These are phyloP conservation scores for Antrodiella citrinella DNA, from an alignment of 768 basidiomycete species.

Conservation along the genomic window DNA sequence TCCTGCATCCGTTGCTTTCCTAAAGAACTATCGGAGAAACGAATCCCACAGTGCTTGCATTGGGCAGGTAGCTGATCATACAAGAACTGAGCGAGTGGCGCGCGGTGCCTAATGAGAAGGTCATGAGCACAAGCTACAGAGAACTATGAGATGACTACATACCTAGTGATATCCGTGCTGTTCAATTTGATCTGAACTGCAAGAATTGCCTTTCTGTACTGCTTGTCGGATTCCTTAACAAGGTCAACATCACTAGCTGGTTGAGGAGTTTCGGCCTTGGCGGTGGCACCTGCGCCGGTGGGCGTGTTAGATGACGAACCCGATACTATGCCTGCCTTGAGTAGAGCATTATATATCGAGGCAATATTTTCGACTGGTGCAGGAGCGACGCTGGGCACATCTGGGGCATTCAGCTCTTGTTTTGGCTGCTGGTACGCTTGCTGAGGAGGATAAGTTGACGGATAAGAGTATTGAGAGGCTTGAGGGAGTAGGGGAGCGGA, in stretches of 20 bases:
- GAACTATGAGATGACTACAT: slow-evolving; percentile 21
- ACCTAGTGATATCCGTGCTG: slow-evolving; percentile 69
- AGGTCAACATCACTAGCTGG: slow-evolving; percentile 25
- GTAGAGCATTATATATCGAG: slow-evolving; percentile 49
- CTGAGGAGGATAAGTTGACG: slow-evolving; percentile 24
- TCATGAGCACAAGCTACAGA: background rate
- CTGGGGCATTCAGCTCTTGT: slow-evolving; percentile 23
- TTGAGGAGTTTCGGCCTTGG: slow-evolving; percentile 25
- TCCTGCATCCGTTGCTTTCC: slow-evolving; percentile 77
- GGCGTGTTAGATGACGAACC: slow-evolving; percentile 37
- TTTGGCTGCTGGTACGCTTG: slow-evolving; percentile 24
- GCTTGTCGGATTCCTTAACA: slow-evolving; percentile 37
- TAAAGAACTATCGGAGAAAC: slow-evolving; percentile 64
- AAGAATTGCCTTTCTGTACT: slow-evolving; percentile 56
- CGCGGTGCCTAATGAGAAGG: slow-evolving; percentile 52
- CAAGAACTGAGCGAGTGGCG: slow-evolving; percentile 55
- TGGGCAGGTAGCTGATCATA: slow-evolving; percentile 71
- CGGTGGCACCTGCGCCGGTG: slow-evolving; percentile 36
- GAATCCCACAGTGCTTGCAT: slow-evolving; percentile 91
- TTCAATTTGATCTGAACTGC: slow-evolving; percentile 53
- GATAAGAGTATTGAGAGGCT: background rate
- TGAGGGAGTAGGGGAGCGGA: slow-evolving; percentile 23
- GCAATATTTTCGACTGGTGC: slow-evolving; percentile 13
- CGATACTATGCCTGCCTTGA: slow-evolving; percentile 75
- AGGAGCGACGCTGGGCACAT: slow-evolving; percentile 20